Percentiles rank a stretch among this genome's conserved stretches.
phyloP scores from a whole-genome alignment of 768 basidiomycete species.

The Mycena amicta region DNA sequence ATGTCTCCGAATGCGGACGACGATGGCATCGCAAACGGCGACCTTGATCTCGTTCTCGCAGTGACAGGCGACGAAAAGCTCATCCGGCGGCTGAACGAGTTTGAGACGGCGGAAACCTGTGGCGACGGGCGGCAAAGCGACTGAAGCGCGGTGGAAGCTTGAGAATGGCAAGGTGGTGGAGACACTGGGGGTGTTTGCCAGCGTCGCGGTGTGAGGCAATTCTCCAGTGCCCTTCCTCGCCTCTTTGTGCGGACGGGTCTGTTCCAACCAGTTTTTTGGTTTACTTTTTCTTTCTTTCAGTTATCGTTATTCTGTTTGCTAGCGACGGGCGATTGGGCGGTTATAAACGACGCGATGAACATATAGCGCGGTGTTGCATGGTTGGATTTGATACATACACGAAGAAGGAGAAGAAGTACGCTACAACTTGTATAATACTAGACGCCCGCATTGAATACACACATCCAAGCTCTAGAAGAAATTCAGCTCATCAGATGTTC shows the following conservation, averaged over 20 bases:
- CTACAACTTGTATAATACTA: conserved; percentile 1
- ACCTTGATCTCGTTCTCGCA: conserved; percentile 27
- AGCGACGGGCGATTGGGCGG: background rate
- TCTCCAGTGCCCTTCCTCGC: background rate
- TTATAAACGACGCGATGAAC: background rate
- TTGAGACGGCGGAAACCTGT: conserved; percentile 74
- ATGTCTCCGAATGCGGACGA: conserved; percentile 40
- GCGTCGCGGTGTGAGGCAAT: conserved; percentile 10
- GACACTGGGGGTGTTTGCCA: conserved; percentile 26
- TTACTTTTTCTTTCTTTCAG: no score
- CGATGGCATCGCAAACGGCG: conserved; percentile 25
- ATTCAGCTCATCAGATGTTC: no score
- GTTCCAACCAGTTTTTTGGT: background rate
- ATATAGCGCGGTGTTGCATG: background rate
- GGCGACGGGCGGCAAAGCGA: conserved; percentile 71
- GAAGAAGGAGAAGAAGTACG: no score
- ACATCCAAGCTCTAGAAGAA: no score
- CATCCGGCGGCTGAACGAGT: conserved; percentile 71
- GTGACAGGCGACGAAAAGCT: conserved; percentile 76
- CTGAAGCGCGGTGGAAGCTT: conserved; percentile 75
- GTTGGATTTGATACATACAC: no score
- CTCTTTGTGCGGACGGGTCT: background rate
- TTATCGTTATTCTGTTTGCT: conserved; percentile 24
- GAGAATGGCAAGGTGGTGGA: conserved; percentile 36
- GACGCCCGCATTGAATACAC: no score